phyloP scores from a whole-genome alignment of 2,329 filamentous ascomycete genomes.

The Beauveria brongniartii region DNA sequence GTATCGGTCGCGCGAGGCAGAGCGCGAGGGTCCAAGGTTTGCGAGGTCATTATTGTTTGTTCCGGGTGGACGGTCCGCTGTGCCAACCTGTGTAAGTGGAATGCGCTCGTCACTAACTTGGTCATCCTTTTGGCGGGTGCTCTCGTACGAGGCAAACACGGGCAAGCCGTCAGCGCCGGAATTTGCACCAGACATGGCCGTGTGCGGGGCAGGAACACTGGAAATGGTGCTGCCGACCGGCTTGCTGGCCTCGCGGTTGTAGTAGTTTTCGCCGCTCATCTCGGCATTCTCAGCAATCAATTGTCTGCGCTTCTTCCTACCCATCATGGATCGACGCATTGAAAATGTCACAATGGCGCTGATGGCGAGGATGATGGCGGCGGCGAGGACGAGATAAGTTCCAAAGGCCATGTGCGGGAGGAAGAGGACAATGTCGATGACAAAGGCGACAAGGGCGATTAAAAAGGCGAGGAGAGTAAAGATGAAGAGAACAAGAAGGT shows the following conservation, averaged over 20 bases:
- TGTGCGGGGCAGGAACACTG: conserved; percentile 51
- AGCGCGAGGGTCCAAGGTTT: conserved; percentile 29
- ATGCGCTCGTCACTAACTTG: conserved; percentile 60
- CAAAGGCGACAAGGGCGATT: conserved; percentile 75
- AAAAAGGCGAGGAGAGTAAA: conserved; percentile 79
- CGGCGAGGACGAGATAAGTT: conserved; percentile 84
- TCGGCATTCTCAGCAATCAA: conserved; percentile 89
- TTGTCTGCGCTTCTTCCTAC: conserved; percentile 86
- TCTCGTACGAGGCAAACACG: conserved; percentile 58
- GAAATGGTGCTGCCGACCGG: conserved; percentile 27
- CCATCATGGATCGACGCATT: conserved; percentile 87
- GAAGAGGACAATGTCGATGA: conserved; percentile 90
- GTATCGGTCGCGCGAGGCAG: conserved; percentile 52
- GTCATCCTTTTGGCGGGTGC: conserved; percentile 50
- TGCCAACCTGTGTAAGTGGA: conserved; percentile 59
- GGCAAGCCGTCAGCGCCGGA: conserved; percentile 42
- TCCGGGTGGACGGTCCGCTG: conserved; percentile 48
- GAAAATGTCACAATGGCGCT: conserved; percentile 84
- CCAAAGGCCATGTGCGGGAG: conserved; percentile 92
- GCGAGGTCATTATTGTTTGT: conserved; percentile 32
- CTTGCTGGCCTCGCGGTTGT: conserved; percentile 58
- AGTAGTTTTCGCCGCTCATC: conserved; percentile 93
- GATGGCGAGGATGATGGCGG: conserved; percentile 75
- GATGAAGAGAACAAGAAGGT: conserved; percentile 77
- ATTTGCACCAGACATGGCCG: conserved; percentile 48